Base-by-base conservation (phyloP, 2,329 filamentous ascomycete genomes). In the Neodidymelliopsis sp. region DNA sequence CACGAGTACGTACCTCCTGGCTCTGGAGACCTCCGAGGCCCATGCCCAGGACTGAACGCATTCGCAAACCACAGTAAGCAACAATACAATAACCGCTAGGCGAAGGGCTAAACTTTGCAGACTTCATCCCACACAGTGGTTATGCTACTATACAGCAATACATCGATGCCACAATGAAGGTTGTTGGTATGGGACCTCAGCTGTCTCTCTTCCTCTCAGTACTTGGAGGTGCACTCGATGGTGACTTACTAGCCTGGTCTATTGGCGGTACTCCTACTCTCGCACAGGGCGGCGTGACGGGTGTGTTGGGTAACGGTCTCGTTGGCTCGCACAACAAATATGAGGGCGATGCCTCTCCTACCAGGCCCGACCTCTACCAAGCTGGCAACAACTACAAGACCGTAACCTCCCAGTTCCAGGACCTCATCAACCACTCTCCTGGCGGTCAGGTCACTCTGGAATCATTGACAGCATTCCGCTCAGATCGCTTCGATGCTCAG, bases 1-100 rank as follows among this genome's bases (percentile, higher is more conserved):
- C 59, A 64, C 31, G 58, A 64, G 27, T 64, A 62, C 18, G 54
- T 58, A n/a, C 42, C 61, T n/a, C 61, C 61, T n/a, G 56, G 57
- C 4, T 49, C 57, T 9, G 51, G 51, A 12, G 61, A 64, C 25
- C 54, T 64, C n/a, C 50, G 61, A 39, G 61, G 61, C 4, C 61
- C 61, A 16, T 64, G 61, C 29, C 61, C 61, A 2, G 61, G 61
- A n/a, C 43, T 64, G 3, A 64, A 64, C 13, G 61, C 61, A 2
- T 56, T 64, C 43, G 61, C 61, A 12, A 64, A 64, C 31, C 61
- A 64, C 22, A 53, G 57, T 62, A 40, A 33, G 57, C 11, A 2
- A 13, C 11, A 4, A 11, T 7, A 22, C 10, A 36, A 12, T 12
- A 18, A 5, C 3, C 11, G 13, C 4, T 18, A 18, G 6, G 6